Percentiles rank a stretch among this genome's conserved stretches.
Conservation (phyloP, 139 green algal genomes). For the Limnomonas spitsbergensis region DNA sequence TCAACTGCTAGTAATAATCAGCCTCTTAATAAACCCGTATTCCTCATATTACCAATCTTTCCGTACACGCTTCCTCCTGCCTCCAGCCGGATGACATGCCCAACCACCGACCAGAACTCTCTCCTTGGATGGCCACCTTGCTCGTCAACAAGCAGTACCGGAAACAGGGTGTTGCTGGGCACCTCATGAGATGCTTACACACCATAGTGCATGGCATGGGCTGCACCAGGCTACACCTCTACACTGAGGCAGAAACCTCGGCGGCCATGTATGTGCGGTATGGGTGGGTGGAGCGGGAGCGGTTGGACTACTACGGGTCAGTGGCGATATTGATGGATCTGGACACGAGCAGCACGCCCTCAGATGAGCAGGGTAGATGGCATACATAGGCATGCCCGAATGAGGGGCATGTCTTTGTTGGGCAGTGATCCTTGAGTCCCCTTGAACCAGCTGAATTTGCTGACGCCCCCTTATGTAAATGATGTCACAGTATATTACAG, state of each 20-base stretch:
- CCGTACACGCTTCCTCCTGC: no score
- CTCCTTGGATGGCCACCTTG: not conserved
- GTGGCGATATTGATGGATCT: not conserved
- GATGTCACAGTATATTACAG: no score
- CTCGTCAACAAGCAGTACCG: not conserved
- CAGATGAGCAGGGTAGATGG: no score
- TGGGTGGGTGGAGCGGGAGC: not conserved
- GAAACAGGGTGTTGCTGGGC: not conserved
- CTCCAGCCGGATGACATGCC: not conserved
- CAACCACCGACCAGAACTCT: not conserved
- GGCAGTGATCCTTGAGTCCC: no score
- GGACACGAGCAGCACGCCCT: not conserved
- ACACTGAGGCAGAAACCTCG: not conserved
- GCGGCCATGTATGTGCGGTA: not conserved
- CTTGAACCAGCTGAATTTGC: no score
- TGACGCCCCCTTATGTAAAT: no score
- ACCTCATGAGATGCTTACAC: not conserved
- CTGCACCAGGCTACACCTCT: not conserved
- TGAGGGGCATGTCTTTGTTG: no score
- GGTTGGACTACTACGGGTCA: not conserved
- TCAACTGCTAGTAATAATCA: no score
- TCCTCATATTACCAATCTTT: no score
- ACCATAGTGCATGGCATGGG: not conserved
- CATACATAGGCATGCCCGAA: no score
- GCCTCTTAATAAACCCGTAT: no score